Evolutionary conservation across 345 rosid species (phyloP).

Genomic region (Euphorbia peplus): DNA sequence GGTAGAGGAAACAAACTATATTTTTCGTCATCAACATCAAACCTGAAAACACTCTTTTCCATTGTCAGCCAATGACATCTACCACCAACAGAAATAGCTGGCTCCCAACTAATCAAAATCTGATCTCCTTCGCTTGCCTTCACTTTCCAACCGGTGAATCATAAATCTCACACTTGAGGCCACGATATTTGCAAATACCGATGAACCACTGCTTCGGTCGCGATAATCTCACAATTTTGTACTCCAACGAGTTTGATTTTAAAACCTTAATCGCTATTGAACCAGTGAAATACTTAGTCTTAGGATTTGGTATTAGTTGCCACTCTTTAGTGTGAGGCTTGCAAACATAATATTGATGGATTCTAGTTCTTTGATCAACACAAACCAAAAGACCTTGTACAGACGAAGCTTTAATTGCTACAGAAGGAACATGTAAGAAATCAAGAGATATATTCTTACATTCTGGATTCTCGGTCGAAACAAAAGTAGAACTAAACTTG

Average conservation of each 20-base stretch:
- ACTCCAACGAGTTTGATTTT: constrained; percentile 20
- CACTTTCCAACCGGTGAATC: constrained; percentile 14
- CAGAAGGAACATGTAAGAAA: too few relatives aligned
- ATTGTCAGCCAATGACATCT: constrained; percentile 13
- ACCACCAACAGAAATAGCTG: not conserved
- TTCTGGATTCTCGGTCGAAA: not conserved
- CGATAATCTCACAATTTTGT: constrained; percentile 14
- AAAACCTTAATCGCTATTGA: constrained; percentile 16
- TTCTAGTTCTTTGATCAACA: not conserved
- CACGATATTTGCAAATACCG: too few relatives aligned
- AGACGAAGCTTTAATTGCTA: too few relatives aligned
- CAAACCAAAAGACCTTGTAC: constrained; percentile 15
- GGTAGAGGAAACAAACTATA: constrained; percentile 4
- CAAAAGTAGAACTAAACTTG: too few relatives aligned
- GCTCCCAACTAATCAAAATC: not conserved
- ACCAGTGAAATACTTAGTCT: not conserved
- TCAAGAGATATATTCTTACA: too few relatives aligned
- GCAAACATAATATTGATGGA: constrained; percentile 22
- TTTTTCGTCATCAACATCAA: not conserved
- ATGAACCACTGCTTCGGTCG: not conserved
- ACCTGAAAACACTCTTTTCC: not conserved
- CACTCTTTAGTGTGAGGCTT: constrained; percentile 29
- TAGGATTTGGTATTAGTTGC: constrained; percentile 18
- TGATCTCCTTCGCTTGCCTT: constrained; percentile 8
- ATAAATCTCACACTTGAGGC: constrained; percentile 15